phyloP scores from a whole-genome alignment of 2,329 filamentous ascomycete species.

The Talaromyces funiculosus region DNA sequence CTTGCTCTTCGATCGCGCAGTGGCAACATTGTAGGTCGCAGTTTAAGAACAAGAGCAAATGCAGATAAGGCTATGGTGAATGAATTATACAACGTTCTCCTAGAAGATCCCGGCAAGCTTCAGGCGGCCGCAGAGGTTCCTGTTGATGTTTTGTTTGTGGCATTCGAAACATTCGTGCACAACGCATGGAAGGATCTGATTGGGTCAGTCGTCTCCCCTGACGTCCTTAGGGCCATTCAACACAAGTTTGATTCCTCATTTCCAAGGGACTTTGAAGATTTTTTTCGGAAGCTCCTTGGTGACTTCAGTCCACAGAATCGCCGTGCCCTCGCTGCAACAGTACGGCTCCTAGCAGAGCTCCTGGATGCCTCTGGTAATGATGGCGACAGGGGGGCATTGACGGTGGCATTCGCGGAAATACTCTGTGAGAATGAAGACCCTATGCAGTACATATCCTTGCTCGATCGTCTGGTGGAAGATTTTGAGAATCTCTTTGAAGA shows the following conservation, averaged over 20 bases:
- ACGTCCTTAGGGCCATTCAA: constrained; percentile 69
- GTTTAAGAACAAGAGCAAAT: constrained; percentile 61
- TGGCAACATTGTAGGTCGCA: constrained; percentile 76
- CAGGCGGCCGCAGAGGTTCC: constrained; percentile 69
- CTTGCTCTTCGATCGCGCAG: constrained; percentile 77
- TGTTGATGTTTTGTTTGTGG: constrained; percentile 79
- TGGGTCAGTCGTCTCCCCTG: constrained; percentile 71
- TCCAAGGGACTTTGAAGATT: constrained; percentile 49
- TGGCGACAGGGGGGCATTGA: constrained; percentile 80
- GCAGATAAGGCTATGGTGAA: constrained; percentile 79
- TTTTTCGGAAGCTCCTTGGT: constrained; percentile 49
- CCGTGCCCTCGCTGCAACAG: constrained; percentile 73
- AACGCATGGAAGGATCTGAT: constrained; percentile 86
- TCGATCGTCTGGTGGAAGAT: constrained; percentile 85
- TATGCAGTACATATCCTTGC: constrained; percentile 76
- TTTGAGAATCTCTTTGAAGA: constrained; percentile 83
- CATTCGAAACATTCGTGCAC: constrained; percentile 88
- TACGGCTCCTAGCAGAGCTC: constrained; percentile 80
- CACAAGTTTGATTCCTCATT: constrained; percentile 38
- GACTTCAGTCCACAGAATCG: constrained; percentile 56
- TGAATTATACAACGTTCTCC: constrained; percentile 80
- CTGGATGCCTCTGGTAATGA: constrained; percentile 88
- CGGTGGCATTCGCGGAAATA: constrained; percentile 81
- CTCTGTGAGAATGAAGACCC: constrained; percentile 71
- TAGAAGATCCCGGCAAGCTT: constrained; percentile 75